A percentile compares a stretch with the other conserved stretches of the same genome.
These are phyloP conservation scores for Aspergillus conjunctus DNA, from an alignment of 495 filamentous ascomycete genomes.

Conservation along the genomic window DNA sequence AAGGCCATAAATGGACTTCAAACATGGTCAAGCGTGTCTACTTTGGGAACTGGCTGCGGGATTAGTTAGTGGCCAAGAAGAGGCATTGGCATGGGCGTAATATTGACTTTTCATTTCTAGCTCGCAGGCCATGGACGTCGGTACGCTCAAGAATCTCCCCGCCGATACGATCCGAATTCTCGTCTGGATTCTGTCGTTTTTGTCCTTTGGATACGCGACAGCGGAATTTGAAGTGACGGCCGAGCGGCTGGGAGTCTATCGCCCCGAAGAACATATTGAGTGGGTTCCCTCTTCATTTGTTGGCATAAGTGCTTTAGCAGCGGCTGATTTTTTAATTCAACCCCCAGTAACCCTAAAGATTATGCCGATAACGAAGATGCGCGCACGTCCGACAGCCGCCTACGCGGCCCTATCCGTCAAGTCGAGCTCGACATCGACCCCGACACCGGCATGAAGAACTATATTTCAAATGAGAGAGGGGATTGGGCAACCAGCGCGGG, in stretches of 20 bases:
- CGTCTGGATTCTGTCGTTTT: slow-evolving; percentile 88
- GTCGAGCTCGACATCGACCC: slow-evolving; percentile 81
- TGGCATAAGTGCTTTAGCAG: background rate
- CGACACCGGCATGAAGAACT: slow-evolving; percentile 96
- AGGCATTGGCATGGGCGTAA: background rate
- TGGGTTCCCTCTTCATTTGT: slow-evolving; percentile 27
- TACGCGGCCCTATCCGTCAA: slow-evolving; percentile 73
- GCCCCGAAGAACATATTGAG: slow-evolving; percentile 93
- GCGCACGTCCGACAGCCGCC: slow-evolving; percentile 76
- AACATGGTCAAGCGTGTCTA: slow-evolving; percentile 88
- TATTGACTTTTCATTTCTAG: slow-evolving; percentile 41
- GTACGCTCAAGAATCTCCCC: slow-evolving; percentile 84
- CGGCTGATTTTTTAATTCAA: slow-evolving; percentile 25
- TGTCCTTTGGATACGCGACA: slow-evolving; percentile 95
- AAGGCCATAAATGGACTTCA: slow-evolving; percentile 92
- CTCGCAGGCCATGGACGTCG: slow-evolving; percentile 89
- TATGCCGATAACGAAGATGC: slow-evolving; percentile 91
- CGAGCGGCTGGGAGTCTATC: slow-evolving; percentile 86
- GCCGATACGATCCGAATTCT: slow-evolving; percentile 88
- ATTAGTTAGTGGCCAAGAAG: slow-evolving; percentile 40
- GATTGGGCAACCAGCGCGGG: slow-evolving; percentile 86
- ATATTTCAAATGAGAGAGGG: slow-evolving; percentile 89
- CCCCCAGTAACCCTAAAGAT: slow-evolving; percentile 73
- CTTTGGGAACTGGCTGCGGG: slow-evolving; percentile 68
- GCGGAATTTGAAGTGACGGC: slow-evolving; percentile 94